Percentiles rank a stretch among this genome's conserved stretches.
These are phyloP conservation scores for Cercospora beticola DNA, from an alignment of 2,329 filamentous ascomycete genomes.

Conservation along the genomic window DNA sequence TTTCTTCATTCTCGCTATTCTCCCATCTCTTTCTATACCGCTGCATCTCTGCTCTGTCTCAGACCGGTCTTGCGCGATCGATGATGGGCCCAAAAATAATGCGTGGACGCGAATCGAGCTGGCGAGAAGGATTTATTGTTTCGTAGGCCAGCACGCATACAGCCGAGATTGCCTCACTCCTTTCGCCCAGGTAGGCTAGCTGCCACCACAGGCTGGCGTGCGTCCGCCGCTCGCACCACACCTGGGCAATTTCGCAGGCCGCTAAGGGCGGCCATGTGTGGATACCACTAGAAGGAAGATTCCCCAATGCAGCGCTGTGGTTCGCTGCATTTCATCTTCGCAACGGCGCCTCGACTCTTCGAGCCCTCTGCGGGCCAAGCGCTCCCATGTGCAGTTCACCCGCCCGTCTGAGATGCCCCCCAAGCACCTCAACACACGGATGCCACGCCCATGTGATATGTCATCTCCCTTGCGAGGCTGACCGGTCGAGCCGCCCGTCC, in stretches of 20 bases:
- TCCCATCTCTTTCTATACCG: neutral
- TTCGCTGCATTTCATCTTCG: neutral
- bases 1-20: neutral
- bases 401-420: neutral
- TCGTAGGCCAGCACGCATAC: neutral
- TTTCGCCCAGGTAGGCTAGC: neutral
- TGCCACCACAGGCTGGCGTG: neutral
- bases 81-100: neutral
- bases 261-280: conserved; percentile 9
- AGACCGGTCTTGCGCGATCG: neutral
- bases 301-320: neutral
- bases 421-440: neutral
- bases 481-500: neutral
- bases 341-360: neutral
- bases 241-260: conserved; percentile 9
- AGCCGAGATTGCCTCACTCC: conserved; percentile 8
- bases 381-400: neutral
- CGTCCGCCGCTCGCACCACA: neutral
- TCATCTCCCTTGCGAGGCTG: neutral
- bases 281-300: neutral
- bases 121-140: conserved; percentile 7
- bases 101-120: neutral
- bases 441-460: neutral
- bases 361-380: neutral
- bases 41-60: neutral